Percentiles rank a stretch among this genome's conserved stretches.
These are phyloP conservation scores for Ophiostoma angusticollis DNA, from an alignment of 2,329 filamentous ascomycete genomes.

Conservation along the genomic window DNA sequence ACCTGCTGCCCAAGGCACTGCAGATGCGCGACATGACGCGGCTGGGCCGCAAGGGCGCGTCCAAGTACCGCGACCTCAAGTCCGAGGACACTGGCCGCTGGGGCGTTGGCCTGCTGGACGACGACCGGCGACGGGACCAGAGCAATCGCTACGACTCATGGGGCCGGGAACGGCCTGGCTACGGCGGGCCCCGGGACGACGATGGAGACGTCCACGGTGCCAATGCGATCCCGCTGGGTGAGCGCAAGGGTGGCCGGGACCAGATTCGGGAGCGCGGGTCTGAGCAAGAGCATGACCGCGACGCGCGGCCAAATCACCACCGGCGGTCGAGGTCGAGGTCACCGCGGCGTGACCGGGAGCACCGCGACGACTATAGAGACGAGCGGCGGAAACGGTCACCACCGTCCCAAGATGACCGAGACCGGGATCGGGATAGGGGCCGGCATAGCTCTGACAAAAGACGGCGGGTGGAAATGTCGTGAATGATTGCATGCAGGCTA, in stretches of 20 bases:
- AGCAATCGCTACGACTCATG: constrained; percentile 15
- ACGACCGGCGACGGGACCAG: constrained; percentile 25
- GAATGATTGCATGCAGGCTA: not conserved
- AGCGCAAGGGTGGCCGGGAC: constrained; percentile 30
- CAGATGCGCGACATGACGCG: constrained; percentile 90
- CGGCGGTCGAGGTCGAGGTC: constrained; percentile 17
- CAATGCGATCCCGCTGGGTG: constrained; percentile 58
- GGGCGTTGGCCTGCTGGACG: constrained; percentile 46
- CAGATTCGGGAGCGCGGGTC: constrained; percentile 18
- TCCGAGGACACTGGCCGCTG: constrained; percentile 84
- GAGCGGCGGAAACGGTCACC: constrained; percentile 40
- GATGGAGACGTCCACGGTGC: constrained; percentile 46
- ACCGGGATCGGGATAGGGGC: constrained; percentile 29
- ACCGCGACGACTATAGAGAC: constrained; percentile 30
- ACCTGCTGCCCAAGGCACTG: constrained; percentile 78
- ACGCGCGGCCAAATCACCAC: no score
- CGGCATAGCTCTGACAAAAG: constrained; percentile 46
- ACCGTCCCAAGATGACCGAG: constrained; percentile 37
- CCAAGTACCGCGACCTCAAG: constrained; percentile 78
- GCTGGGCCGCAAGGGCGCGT: constrained; percentile 80
- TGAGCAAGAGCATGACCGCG: constrained; percentile 10
- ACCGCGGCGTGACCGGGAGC: constrained; percentile 29
- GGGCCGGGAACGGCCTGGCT: constrained; percentile 8
- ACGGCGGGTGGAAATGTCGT: constrained; percentile 34
- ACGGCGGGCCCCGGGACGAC: constrained; percentile 16